Base-by-base conservation (phyloP, 2,329 filamentous ascomycete species). In the Pseudogymnoascus sp. region DNA sequence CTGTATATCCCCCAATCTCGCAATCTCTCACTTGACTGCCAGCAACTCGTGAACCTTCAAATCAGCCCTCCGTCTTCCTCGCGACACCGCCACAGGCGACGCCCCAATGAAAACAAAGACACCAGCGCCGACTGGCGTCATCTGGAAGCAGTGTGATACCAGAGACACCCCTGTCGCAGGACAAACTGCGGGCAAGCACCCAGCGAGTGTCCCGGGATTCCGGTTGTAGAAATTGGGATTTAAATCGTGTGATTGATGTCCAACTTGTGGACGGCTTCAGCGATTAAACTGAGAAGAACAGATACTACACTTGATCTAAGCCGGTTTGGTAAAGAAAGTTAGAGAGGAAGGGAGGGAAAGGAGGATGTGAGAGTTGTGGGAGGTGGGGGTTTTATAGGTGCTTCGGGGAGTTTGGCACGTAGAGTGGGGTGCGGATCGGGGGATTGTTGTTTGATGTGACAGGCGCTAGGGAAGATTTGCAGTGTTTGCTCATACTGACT, bases 261-360 rank as follows among this genome's bases (percentile, higher is more conserved):
- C 26, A 23, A 8, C 14, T 12, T 23, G 43, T 14, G 12, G 21
- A 52, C 23, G 16, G 8, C 31, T 52, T 31, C 45, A 16, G 23
- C 14, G 45, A 31, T 52, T 52, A 52, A 52, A 52, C 23, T 52
- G 45, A 31, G 5, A 31, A 31, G 45, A 31, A 52, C 23, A 52
- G 45, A 52, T 52, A 52, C 45, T 52, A 52, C 45, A 29, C 23
- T 52, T 52, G 23, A 52, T 52, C 45, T 52, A 52, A 31, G 45
- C 45, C 45, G 3, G 16, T 11, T 6, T 31, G 45, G 45, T 23
- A 52, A 52, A 52, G 23, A 7, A 16, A 11, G 45, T 23, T 52
- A 23, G 45, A 52, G 45, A 31, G 43, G 23, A 52, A 52, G 31
- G 23, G 45, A 23, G 12, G 6, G 5, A 12, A 52, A 31, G 7